Evolutionary conservation across 345 rosid genomes (phyloP).

Genomic region (Salix arbutifolia): DNA sequence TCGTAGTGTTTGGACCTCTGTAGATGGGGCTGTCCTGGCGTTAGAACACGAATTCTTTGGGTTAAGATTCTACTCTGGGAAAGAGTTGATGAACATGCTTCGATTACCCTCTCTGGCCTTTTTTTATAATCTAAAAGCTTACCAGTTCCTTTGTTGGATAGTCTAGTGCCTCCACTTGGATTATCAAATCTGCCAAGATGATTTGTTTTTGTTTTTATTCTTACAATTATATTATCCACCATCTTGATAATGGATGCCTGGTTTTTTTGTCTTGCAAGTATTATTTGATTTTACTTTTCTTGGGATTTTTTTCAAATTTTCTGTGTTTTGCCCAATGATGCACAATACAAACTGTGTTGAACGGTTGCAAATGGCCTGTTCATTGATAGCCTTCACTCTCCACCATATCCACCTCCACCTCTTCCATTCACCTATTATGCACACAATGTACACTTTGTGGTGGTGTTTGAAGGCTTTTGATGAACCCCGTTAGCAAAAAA

Average conservation of each 20-base stretch:
- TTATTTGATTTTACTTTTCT: not conserved
- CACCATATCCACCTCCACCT: not conserved
- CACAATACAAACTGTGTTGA: constrained; percentile 6
- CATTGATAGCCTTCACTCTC: constrained; percentile 11
- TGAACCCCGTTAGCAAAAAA: constrained; percentile 17
- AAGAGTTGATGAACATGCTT: too few relatives aligned
- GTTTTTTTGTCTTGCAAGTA: not conserved
- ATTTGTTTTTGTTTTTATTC: not conserved
- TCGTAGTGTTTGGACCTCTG: not conserved
- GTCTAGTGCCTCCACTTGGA: not conserved
- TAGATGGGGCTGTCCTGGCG: not conserved
- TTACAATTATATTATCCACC: not conserved
- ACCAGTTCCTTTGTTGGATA: not conserved
- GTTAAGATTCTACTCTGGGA: too few relatives aligned
- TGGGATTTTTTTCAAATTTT: not conserved
- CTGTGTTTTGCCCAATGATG: constrained; percentile 18
- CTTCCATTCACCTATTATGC: not conserved
- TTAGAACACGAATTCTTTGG: not conserved
- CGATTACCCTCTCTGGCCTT: not conserved
- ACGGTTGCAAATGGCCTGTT: constrained; percentile 22
- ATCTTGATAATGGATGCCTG: not conserved
- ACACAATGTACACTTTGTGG: not conserved
- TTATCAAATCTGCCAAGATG: not conserved
- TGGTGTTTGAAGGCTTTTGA: constrained; percentile 27
- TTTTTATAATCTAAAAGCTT: not conserved